These are phyloP conservation scores for Fusarium nelsonii DNA, from an alignment of 2,329 filamentous ascomycete genomes.

Conservation along the genomic window DNA sequence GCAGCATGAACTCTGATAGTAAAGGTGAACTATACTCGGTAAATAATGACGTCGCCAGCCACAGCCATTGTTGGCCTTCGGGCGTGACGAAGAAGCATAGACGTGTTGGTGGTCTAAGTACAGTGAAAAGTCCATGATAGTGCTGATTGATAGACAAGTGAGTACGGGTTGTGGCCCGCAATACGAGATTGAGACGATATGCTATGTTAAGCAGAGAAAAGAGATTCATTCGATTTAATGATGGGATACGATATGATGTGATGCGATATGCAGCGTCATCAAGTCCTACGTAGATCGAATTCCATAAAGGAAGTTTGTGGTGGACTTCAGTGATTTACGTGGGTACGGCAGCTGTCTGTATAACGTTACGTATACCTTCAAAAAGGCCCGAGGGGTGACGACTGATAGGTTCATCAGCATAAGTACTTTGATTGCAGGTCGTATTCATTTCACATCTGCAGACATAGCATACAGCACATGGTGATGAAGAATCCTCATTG, in stretches of 20 bases:
- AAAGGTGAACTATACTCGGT: conserved; percentile 15
- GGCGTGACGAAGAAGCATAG: conserved; percentile 8
- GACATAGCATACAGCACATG: background rate
- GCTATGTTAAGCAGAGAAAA: background rate
- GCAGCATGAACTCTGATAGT: conserved; percentile 9
- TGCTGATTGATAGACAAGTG: conserved; percentile 6
- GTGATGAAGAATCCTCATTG: background rate
- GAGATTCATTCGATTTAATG: background rate
- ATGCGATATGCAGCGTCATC: background rate
- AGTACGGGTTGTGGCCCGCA: conserved; percentile 10
- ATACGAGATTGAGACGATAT: conserved; percentile 12
- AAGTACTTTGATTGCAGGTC: background rate
- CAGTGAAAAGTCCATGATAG: background rate
- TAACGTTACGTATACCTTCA: background rate
- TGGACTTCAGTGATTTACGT: background rate
- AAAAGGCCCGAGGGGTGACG: conserved; percentile 15
- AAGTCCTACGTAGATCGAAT: background rate
- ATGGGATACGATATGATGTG: too few relatives aligned
- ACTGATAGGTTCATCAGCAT: background rate
- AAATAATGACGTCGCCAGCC: conserved; percentile 19
- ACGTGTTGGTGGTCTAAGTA: conserved; percentile 11
- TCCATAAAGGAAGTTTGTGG: background rate
- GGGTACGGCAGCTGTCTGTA: background rate
- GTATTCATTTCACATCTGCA: background rate
- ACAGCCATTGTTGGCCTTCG: background rate